Evolutionary conservation across 345 rosid species (phyloP), one percentile per base, ranked within the genome.

Genomic region (Rhizophora apiculata): DNA sequence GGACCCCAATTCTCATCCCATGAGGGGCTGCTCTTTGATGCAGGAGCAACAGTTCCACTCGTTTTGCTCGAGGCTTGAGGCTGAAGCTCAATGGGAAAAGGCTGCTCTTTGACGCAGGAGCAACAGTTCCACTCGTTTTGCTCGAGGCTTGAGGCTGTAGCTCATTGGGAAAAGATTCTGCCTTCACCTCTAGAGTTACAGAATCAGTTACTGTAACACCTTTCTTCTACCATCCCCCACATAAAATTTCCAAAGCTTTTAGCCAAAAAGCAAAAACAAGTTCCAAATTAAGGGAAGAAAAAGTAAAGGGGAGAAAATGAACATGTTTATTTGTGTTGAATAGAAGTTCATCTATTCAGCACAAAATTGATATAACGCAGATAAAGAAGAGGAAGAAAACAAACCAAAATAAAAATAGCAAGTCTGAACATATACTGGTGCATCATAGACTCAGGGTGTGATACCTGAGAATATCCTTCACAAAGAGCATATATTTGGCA

Each of bases 1-100:
- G 89, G 71, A 70, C 87, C 92, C 97, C 99, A 95, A 65, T 90
- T 96, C 13, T 92, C 97, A 74, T 95, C 97, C 96, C 97, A 95
- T 22, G 88, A 72, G 6, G 68, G 88, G 79, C 72, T 72, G 83
- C 24, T 24, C 24, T 24, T 24, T 24, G 24, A 24, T 24, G 24
- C 24, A 24, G 24, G 24, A 24, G 24, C 24, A 24, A 24, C 24
- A 24, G 24, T 24, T 24, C 24, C 24, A 24, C 24, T 24, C 24
- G 24, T 24, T 24, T 24, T 24, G 24, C 24, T 24, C 24, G 24
- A 24, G 24, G 24, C 24, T 24, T 24, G 24, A 24, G 0, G 24
- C 24, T 24, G 24, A 24, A 24, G 24, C 24, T 24, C 24, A 24
- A 0, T 24, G 24, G 24, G 24, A 24, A 24, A 24, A 24, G 24